Evolutionary conservation across 495 filamentous ascomycete genomes (phyloP).

Genomic region (Bacidia gigantensis): DNA sequence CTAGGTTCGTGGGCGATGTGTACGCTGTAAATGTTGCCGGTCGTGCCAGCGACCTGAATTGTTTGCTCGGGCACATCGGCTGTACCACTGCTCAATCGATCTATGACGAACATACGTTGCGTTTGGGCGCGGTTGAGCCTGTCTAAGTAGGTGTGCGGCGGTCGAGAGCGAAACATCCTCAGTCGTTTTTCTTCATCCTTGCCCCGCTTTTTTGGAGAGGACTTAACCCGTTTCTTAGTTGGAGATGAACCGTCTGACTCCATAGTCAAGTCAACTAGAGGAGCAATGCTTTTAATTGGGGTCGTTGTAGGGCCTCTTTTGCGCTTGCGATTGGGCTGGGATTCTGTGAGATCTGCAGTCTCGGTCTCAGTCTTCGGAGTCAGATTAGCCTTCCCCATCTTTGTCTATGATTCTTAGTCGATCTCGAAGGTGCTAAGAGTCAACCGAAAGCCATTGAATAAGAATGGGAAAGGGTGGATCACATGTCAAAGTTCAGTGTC

Average conservation of each 20-base stretch:
- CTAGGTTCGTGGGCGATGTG: slow-evolving; percentile 39
- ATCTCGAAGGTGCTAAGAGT: no score
- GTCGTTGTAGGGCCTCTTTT: slow-evolving; percentile 4
- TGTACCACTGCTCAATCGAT: slow-evolving; percentile 24
- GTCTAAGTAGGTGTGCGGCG: slow-evolving; percentile 30
- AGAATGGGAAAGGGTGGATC: no score
- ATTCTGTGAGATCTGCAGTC: no score
- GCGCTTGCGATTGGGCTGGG: slow-evolving; percentile 6
- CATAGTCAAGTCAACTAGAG: slow-evolving; percentile 17
- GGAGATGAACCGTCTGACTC: slow-evolving; percentile 7
- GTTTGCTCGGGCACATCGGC: slow-evolving; percentile 33
- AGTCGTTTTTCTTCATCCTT: slow-evolving; percentile 28
- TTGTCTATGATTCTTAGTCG: not conserved
- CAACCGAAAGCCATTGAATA: no score
- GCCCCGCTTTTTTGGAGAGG: slow-evolving; percentile 2
- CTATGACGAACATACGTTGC: slow-evolving; percentile 14
- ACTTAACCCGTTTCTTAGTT: slow-evolving; percentile 19
- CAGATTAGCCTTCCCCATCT: not conserved
- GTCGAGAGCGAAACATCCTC: slow-evolving; percentile 24
- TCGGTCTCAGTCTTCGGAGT: not conserved
- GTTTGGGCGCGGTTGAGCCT: slow-evolving; percentile 30
- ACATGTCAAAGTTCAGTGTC: no score
- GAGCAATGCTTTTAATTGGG: not conserved
- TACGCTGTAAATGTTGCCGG: slow-evolving; percentile 60
- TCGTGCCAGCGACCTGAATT: slow-evolving; percentile 59